phyloP scores from a whole-genome alignment of 1,139 yeast genomes.

The Waltiozyma sp. region DNA sequence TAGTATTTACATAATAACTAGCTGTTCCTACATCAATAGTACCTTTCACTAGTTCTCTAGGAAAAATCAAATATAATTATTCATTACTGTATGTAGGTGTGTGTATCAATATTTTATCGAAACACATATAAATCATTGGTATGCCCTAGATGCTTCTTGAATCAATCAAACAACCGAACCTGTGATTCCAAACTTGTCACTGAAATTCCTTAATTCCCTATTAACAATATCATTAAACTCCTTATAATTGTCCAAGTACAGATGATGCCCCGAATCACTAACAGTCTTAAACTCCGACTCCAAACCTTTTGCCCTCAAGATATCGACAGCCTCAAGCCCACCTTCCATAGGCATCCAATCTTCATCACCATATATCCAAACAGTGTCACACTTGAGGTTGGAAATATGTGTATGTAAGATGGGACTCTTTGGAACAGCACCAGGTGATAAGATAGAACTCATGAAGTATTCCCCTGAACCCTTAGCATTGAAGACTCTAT shows the following conservation, averaged over 20 bases:
- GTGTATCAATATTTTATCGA: no score
- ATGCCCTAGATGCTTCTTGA: no score
- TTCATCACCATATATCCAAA: constrained; percentile 64
- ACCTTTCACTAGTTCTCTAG: no score
- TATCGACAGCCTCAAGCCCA: constrained; percentile 21
- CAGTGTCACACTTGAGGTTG: constrained; percentile 36
- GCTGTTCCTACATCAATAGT: no score
- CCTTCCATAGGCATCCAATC: constrained; percentile 54
- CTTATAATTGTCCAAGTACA: constrained; percentile 49
- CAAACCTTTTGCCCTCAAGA: constrained; percentile 8
- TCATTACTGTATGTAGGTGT: no score
- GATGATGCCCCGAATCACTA: constrained; percentile 57
- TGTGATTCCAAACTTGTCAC: background rate
- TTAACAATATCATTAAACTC: constrained; percentile 40
- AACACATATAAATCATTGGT: no score
- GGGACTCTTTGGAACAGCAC: constrained; percentile 63
- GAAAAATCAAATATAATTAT: no score
- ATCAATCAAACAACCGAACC: no score
- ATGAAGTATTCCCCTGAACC: constrained; percentile 75
- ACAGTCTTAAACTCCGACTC: constrained; percentile 31
- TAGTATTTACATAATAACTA: no score
- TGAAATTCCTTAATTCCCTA: constrained; percentile 29
- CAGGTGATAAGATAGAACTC: constrained; percentile 58
- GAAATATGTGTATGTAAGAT: constrained; percentile 37
- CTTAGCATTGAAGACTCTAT: constrained; percentile 56